A percentile compares a stretch with the other conserved stretches of the same genome.
Evolutionary conservation across 176 grass and related monocot species (phyloP).

Genomic region (Aegilops tauschii): DNA sequence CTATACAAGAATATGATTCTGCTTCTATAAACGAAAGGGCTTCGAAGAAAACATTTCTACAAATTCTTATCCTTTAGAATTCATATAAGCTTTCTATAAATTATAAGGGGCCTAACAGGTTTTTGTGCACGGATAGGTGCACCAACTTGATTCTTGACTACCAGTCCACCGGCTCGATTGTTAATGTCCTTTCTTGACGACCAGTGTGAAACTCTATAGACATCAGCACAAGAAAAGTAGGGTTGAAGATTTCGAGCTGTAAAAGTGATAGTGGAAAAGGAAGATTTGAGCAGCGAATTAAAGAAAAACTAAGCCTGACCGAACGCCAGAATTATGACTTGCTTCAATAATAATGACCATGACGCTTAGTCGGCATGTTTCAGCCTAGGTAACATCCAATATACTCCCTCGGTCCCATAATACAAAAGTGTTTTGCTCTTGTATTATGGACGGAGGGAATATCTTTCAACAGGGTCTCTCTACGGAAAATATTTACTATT

Average conservation of each 20-base stretch:
- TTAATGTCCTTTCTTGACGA: conserved; percentile 19
- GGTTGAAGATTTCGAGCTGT: conserved; percentile 24
- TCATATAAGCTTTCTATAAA: too few species aligned
- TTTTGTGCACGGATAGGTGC: too few species aligned
- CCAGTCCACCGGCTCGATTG: not conserved
- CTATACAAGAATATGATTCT: too few species aligned
- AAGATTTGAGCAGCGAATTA: conserved; percentile 16
- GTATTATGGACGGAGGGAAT: not conserved
- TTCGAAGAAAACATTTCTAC: too few species aligned
- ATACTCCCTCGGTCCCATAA: too few species aligned
- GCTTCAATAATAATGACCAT: conserved; percentile 19
- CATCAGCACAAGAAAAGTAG: conserved; percentile 10
- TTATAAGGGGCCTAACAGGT: too few species aligned
- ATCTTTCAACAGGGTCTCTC: not conserved
- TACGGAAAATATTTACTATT: not conserved
- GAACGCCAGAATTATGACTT: conserved; percentile 35
- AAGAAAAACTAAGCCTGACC: not conserved
- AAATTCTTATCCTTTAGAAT: too few species aligned
- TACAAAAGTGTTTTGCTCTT: too few species aligned
- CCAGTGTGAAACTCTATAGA: conserved; percentile 16
- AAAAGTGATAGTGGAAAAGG: conserved; percentile 22
- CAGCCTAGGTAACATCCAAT: conserved; percentile 14
- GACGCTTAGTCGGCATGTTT: conserved; percentile 38
- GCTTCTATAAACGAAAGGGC: too few species aligned
- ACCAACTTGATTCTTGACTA: not conserved